Evolutionary conservation across 179 eudicot species (phyloP).

Genomic region (Silene coronaria): DNA sequence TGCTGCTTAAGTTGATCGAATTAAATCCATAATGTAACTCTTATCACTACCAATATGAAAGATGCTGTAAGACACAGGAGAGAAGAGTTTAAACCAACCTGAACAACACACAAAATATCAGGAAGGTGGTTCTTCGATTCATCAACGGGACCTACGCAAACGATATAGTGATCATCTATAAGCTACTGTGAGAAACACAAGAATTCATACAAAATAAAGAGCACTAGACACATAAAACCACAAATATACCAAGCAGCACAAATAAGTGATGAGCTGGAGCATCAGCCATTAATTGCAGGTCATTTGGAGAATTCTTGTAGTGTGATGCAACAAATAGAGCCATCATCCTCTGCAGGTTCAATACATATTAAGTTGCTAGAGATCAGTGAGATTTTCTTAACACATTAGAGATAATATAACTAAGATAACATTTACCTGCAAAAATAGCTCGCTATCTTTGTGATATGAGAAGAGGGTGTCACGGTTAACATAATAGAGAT

Average conservation of each 20-base stretch:
- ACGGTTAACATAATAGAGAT: conserved; percentile 85
- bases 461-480: conserved; percentile 95
- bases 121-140: conserved; percentile 81
- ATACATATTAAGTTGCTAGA: conserved; percentile 5
- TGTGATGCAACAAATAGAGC: conserved; percentile 94
- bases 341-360: conserved; percentile 79
- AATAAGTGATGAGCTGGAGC: conserved; percentile 97
- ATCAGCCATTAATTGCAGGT: conserved; percentile 92
- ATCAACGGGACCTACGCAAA: conserved; percentile 76
- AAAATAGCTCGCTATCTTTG: conserved; percentile 76
- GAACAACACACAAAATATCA: conserved; percentile 86
- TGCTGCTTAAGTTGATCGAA: neutral
- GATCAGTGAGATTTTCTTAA: neutral
- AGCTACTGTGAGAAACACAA: neutral
- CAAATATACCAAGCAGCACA: conserved; percentile 79
- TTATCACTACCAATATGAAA: neutral
- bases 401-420: neutral
- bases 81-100: conserved; percentile 41
- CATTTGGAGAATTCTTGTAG: conserved; percentile 96
- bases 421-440: conserved; percentile 53
- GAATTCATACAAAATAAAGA: neutral
- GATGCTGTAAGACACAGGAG: neutral
- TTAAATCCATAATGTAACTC: neutral
- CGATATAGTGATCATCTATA: conserved; percentile 3
- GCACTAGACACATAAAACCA: neutral